Base-by-base conservation (phyloP, 495 filamentous ascomycete genomes). In the Tuber melanosporum region DNA sequence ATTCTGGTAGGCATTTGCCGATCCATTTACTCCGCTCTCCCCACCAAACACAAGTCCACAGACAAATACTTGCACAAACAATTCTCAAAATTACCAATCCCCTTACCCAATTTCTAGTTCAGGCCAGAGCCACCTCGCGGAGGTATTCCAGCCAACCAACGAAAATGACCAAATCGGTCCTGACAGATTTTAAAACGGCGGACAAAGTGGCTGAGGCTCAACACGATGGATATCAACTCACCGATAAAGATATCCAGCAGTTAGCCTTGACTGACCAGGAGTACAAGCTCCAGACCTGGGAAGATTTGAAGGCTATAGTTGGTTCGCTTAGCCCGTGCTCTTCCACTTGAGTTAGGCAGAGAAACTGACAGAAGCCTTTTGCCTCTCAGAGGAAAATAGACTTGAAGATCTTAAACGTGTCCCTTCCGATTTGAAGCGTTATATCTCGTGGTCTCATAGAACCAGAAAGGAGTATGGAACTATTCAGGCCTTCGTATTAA, bases 351-450 rank as follows among this genome's bases (percentile, higher is more conserved):
- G 12, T 14, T 46, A n/a, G 12, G 6, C 42, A 75, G 20, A 39
- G 44, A 46, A 72, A 41, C 70, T 77, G 43, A 77, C 57, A 49
- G 43, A 22, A 43, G 43, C 52, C 72, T 70, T 73, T n/a, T 62
- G 2, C 52, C n/a, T 26, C 52, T 62, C 73, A 79, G 73, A 44
- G 80, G 85, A 87, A 39, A 95, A 96, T 83, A 87, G 92, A 70
- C 91, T 97, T 80, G 88, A 87, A 43, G 87, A 90, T 19, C 88
- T 98, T 45, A 92, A 92, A 84, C 89, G 95, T 76, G 91, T 90
- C 84, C 95, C 95, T 45, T 93, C 91, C 77, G 92, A 95, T 82
- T 88, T 97, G 15, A 87, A 89, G 82, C 91, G 92, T 71, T 98
- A 98, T 84, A 90, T 95, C 73, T 84, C 88, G 73, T 97, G 94